These are phyloP conservation scores for Ceratocystis destructans DNA, from an alignment of 2,329 filamentous ascomycete genomes.

Conservation along the genomic window DNA sequence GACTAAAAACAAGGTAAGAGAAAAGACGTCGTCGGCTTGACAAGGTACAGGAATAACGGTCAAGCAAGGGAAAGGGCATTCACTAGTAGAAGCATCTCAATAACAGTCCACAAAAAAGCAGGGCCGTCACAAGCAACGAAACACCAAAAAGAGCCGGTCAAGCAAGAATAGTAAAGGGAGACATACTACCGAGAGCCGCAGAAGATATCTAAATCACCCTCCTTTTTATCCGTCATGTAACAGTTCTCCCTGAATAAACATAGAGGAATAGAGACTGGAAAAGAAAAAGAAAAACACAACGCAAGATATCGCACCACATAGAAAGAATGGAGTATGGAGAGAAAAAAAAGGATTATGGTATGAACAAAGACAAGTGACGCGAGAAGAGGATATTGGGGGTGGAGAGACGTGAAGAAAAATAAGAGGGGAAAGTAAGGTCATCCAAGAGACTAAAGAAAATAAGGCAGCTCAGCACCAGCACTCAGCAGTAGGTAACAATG, in stretches of 20 bases:
- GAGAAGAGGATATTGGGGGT: conserved; percentile 9
- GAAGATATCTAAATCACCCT: conserved; percentile 31
- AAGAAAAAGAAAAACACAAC: conserved; percentile 17
- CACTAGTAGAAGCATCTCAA: conserved; percentile 9
- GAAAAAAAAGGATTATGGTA: conserved; percentile 19
- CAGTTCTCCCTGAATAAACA: conserved; percentile 21
- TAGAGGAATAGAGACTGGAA: conserved; percentile 19
- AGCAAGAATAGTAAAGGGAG: background rate
- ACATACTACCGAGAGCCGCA: conserved; percentile 18
- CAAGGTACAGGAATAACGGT: background rate
- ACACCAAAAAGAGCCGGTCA: conserved; percentile 5
- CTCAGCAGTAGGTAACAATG: background rate
- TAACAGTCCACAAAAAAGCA: background rate
- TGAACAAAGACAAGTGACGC: conserved; percentile 19
- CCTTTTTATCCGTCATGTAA: conserved; percentile 22
- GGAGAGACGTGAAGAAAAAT: conserved; percentile 10
- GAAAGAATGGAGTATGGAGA: conserved; percentile 6
- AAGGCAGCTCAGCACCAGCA: conserved; percentile 7
- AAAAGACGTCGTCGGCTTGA: background rate
- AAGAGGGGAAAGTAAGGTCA: conserved; percentile 13
- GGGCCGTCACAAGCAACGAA: conserved; percentile 19
- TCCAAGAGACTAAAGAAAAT: conserved; percentile 17
- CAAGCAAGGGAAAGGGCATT: background rate
- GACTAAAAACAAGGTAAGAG: background rate
- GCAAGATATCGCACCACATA: conserved; percentile 9